These are phyloP conservation scores for Erucastrum elatum DNA, from an alignment of 345 rosid species.

Conservation along the genomic window DNA sequence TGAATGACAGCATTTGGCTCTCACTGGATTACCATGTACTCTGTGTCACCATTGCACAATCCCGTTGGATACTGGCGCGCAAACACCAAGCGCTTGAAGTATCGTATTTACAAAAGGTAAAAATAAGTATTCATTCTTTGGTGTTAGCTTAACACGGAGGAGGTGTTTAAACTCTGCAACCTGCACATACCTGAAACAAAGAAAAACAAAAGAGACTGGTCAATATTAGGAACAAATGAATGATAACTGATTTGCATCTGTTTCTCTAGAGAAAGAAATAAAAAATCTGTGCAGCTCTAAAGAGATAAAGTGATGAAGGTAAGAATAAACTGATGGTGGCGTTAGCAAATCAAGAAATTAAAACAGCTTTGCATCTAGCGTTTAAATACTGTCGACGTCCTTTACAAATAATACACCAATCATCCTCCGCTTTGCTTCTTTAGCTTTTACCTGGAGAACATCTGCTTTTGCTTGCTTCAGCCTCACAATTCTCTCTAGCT, in stretches of 20 bases:
- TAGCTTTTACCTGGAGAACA: no score
- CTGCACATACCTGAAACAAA: background rate
- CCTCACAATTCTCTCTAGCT: background rate
- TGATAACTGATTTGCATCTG: background rate
- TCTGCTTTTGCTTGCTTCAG: background rate
- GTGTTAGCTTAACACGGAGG: background rate
- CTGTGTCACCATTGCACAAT: constrained; percentile 57
- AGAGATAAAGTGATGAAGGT: no score
- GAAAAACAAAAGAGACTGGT: no score
- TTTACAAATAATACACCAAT: no score
- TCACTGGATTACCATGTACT: constrained; percentile 38
- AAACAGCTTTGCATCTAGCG: background rate
- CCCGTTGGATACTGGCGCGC: background rate
- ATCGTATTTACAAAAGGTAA: background rate
- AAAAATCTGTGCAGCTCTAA: no score
- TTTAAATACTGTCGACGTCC: background rate
- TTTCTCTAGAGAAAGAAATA: background rate
- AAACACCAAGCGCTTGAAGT: background rate
- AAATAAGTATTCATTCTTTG: background rate
- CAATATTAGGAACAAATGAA: background rate
- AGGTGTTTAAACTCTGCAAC: background rate
- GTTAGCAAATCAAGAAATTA: background rate
- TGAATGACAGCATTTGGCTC: no score
- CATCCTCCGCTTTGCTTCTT: background rate
- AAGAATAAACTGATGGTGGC: background rate